Evolutionary conservation across 2,329 filamentous ascomycete genomes (phyloP).

Genomic region (Trichoderma citrinoviride): DNA sequence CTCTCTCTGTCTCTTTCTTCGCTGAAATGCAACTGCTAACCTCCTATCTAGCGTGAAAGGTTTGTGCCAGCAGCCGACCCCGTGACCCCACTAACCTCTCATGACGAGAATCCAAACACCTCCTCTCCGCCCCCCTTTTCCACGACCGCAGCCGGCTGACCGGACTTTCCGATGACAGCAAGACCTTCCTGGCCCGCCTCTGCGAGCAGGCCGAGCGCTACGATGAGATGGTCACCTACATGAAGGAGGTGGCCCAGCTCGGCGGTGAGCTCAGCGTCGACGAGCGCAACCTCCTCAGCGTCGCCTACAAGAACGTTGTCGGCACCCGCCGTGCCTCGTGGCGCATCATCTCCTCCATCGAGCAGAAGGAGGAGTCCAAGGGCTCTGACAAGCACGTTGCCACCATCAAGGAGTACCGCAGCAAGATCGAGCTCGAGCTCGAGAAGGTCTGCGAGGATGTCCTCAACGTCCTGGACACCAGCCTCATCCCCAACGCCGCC

Average conservation of each 20-base stretch:
- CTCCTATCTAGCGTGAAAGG: conserved; percentile 63
- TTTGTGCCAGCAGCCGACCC: conserved; percentile 41
- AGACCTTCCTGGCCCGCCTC: conserved; percentile 99
- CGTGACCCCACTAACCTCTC: conserved; percentile 22
- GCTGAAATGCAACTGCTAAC: conserved; percentile 34
- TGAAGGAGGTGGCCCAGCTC: conserved; percentile 98
- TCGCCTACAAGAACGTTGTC: conserved; percentile 99
- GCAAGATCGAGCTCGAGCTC: conserved; percentile 97
- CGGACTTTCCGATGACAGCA: conserved; percentile 57
- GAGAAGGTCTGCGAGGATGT: conserved; percentile 99
- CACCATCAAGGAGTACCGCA: conserved; percentile 94
- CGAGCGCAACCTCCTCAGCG: conserved; percentile 97
- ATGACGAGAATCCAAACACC: conserved; percentile 17
- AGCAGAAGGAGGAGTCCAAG: conserved; percentile 99
- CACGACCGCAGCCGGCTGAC: conserved; percentile 15
- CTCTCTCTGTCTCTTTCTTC: not conserved
- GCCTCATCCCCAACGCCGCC: conserved; percentile 92
- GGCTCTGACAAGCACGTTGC: conserved; percentile 91
- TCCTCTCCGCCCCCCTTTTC: not conserved
- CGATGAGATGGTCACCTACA: conserved; percentile 99
- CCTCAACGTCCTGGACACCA: conserved; percentile 88
- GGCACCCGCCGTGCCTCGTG: conserved; percentile 97
- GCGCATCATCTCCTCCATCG: conserved; percentile 99
- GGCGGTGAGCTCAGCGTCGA: conserved; percentile 82
- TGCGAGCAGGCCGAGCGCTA: conserved; percentile 99